Conservation (phyloP, 2,329 filamentous ascomycete species). For the Calonectria leucothoes region DNA sequence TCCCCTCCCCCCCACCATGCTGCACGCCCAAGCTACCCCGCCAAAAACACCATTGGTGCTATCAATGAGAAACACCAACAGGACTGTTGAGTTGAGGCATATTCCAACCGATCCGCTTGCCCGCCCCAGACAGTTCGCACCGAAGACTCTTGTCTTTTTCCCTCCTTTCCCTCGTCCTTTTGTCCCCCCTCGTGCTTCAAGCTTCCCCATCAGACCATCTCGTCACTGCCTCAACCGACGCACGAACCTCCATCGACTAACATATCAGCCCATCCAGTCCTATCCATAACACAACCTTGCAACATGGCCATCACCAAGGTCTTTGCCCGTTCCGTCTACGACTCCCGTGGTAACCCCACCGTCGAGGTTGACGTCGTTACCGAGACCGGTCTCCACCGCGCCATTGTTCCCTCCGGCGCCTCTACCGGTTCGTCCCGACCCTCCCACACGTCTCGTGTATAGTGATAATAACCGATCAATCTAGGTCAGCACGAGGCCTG, state of each 20-base stretch:
- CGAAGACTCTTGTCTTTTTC: slow-evolving; percentile 26
- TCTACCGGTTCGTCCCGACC: slow-evolving; percentile 79
- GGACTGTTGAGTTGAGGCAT: slow-evolving; percentile 39
- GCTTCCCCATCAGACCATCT: slow-evolving; percentile 20
- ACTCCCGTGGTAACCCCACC: slow-evolving; percentile 98
- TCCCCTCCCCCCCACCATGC: slow-evolving; percentile 28
- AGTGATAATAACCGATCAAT: slow-evolving; percentile 43
- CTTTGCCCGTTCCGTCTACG: slow-evolving; percentile 95
- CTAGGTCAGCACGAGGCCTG: slow-evolving; percentile 89
- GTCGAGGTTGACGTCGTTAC: slow-evolving; percentile 98
- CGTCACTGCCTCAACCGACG: slow-evolving; percentile 23
- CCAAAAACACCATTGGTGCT: slow-evolving; percentile 40
- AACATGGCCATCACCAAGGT: slow-evolving; percentile 93
- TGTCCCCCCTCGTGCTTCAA: slow-evolving; percentile 22
- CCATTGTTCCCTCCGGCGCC: slow-evolving; percentile 96
- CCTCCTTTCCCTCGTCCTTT: slow-evolving; percentile 20
- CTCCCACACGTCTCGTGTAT: slow-evolving; percentile 32
- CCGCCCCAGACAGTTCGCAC: slow-evolving; percentile 24
- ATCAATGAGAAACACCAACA: slow-evolving; percentile 41
- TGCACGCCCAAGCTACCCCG: slow-evolving; percentile 39
- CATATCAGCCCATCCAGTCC: slow-evolving; percentile 34
- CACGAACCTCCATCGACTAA: slow-evolving; percentile 33
- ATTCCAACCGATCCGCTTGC: slow-evolving; percentile 36
- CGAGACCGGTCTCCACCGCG: slow-evolving; percentile 95
- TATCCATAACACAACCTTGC: slow-evolving; percentile 40